These are phyloP conservation scores for Prototheca wickerhamii DNA, from an alignment of 163 green algal genomes.

Conservation along the genomic window DNA sequence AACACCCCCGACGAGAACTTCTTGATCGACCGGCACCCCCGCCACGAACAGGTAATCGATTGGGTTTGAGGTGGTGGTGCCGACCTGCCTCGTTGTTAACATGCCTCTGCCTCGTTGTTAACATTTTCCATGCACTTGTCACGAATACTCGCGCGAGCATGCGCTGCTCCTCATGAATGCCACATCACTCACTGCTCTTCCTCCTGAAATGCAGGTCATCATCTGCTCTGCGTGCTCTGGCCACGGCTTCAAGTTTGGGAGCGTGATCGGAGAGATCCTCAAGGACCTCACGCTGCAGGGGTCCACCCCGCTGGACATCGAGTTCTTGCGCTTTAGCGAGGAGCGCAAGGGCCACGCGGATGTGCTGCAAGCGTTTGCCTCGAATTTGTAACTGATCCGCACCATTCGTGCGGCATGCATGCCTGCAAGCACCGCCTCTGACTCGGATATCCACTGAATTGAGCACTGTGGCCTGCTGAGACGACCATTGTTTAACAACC, in stretches of 20 bases:
- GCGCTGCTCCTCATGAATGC: not conserved
- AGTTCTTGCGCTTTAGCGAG: constrained; percentile 4
- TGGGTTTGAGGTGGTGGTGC: not conserved
- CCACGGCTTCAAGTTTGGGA: constrained; percentile 54
- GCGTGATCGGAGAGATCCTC: constrained; percentile 53
- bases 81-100: not conserved
- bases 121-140: too few relatives aligned
- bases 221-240: constrained; percentile 39
- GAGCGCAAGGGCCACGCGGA: constrained; percentile 8
- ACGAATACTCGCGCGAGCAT: not conserved
- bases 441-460: too few relatives aligned
- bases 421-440: too few relatives aligned
- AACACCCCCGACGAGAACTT: constrained; percentile 48
- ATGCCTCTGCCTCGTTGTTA: not conserved
- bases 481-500: too few relatives aligned
- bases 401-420: too few relatives aligned
- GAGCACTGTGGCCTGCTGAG: too few relatives aligned
- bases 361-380: constrained; percentile 7
- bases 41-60: constrained; percentile 19
- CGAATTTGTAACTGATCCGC: too few relatives aligned
- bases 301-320: constrained; percentile 8
- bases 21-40: constrained; percentile 39
- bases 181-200: not conserved
- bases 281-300: constrained; percentile 52
- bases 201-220: constrained; percentile 25